Evolutionary conservation across 768 basidiomycete species (phyloP), one percentile per base, ranked within the genome.

Genomic region (Boletus subparvulus): DNA sequence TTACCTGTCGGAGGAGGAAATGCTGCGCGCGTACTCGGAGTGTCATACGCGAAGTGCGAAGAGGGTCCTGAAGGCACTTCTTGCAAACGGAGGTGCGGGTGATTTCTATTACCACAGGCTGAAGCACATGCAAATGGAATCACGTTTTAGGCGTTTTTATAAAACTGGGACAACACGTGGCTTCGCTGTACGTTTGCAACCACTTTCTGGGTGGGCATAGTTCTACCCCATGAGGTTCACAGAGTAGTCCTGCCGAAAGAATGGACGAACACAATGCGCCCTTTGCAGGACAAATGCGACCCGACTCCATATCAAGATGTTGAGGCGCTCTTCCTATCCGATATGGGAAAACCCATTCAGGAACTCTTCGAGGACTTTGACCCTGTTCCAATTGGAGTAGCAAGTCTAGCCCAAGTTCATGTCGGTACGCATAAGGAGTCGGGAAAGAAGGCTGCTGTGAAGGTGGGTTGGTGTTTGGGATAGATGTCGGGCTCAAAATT

Each of bases 341-440:
- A 98, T 69, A 87, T 94, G 71, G 92, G 90, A 8, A 69, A 73
- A 39, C 77, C 84, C 0, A 81, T 97, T 37, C 75, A 79, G 2
- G 88, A 90, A 19, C 71, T 94, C 33, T 98, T 98, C 65, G 83
- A 84, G 13, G 83, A 92, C 57, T 96, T 98, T 67, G 86, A 97
- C 62, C 85, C 85, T 6, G 75, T 78, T 17, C 97, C 97, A 8
- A 91, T 98, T 44, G 97, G 97, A 3, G 94, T 98, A 16, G 97
- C 97, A 13, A 96, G 93, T 65, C 74, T 98, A 37, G 97, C 97
- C 6, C 97, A 99, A 72, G 97, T 98, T 16, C 97, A 98, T 72
- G 82, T 88, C 19, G 97, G 86, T 4, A 81, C 73, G 14, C 85
- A 92, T 59, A 82, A 83, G 49, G 77, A 82, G 47, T 85, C 88